Conservation (phyloP, 2,329 filamentous ascomycete species). For the Cercospora janseana region DNA sequence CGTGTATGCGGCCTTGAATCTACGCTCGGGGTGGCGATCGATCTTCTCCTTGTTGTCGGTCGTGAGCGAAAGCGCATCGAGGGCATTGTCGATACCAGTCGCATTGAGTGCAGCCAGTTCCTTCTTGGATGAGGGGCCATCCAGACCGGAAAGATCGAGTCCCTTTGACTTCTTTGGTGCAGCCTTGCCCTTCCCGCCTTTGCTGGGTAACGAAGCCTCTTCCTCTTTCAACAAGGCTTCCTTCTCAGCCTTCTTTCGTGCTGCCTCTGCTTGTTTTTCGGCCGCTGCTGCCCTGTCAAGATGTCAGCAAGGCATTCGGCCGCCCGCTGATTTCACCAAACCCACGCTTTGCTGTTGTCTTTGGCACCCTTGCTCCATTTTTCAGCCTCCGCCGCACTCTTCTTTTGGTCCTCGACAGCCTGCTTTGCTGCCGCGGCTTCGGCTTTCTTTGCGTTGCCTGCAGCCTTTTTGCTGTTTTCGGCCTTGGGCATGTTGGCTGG, state of each 20-base stretch:
- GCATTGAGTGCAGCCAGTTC: conserved; percentile 67
- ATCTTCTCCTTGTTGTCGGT: conserved; percentile 64
- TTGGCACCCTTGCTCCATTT: conserved; percentile 88
- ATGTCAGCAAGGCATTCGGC: conserved; percentile 13
- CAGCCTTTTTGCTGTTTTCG: conserved; percentile 84
- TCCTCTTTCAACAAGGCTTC: conserved; percentile 81
- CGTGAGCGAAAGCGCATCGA: conserved; percentile 77
- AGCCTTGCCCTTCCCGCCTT: conserved; percentile 68
- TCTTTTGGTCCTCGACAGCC: conserved; percentile 66
- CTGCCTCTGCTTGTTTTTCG: conserved; percentile 76
- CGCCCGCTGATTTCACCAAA: conserved; percentile 22
- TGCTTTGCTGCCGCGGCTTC: conserved; percentile 79
- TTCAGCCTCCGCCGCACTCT: conserved; percentile 64
- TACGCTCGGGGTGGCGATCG: conserved; percentile 82
- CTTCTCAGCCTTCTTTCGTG: conserved; percentile 87
- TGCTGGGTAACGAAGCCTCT: conserved; percentile 65
- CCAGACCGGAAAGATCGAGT: conserved; percentile 73
- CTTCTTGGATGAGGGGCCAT: conserved; percentile 51
- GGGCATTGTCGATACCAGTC: conserved; percentile 85
- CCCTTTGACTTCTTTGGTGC: conserved; percentile 59
- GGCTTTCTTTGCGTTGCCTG: conserved; percentile 88
- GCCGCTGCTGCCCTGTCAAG: conserved; percentile 72
- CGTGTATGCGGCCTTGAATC: conserved; percentile 82
- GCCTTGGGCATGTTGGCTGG: conserved; percentile 33
- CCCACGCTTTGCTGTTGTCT: conserved; percentile 81